These are phyloP conservation scores for Nitzschia palea DNA, from an alignment of 108 stramenopile species.

Conservation along the genomic window DNA sequence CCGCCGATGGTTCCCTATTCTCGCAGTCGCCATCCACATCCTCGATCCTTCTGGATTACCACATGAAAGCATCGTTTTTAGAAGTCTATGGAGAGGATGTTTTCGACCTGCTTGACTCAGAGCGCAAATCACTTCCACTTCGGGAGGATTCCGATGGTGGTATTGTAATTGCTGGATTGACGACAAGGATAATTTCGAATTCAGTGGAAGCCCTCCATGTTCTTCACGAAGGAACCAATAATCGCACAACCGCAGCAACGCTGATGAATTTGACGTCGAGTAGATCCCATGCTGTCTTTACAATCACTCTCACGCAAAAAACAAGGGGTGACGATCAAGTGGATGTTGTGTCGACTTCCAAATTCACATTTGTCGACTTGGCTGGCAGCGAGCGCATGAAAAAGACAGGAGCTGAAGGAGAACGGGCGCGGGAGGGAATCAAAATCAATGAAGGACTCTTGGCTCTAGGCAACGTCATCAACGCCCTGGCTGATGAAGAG, in stretches of 20 bases:
- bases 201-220: slow-evolving; percentile 63
- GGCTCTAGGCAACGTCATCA: slow-evolving; percentile 97
- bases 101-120: slow-evolving; percentile 76
- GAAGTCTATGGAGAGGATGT: slow-evolving; percentile 96
- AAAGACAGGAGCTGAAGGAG: slow-evolving; percentile 91
- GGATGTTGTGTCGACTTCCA: slow-evolving; percentile 67
- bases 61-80: slow-evolving; percentile 80
- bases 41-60: slow-evolving; percentile 46
- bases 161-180: slow-evolving; percentile 64
- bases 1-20: no score
- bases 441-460: slow-evolving; percentile 96
- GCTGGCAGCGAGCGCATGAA: slow-evolving; percentile 95
- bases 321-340: slow-evolving; percentile 48
- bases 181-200: slow-evolving; percentile 38
- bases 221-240: slow-evolving; percentile 85
- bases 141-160: slow-evolving; percentile 79
- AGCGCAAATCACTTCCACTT: slow-evolving; percentile 68
- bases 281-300: slow-evolving; percentile 84
- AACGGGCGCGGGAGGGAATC: slow-evolving; percentile 88
- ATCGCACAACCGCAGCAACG: slow-evolving; percentile 91
- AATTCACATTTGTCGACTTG: slow-evolving; percentile 88
- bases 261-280: slow-evolving; percentile 88
- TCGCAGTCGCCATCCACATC: no score
- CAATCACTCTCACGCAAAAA: slow-evolving; percentile 62
- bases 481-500: slow-evolving; percentile 93